These are phyloP conservation scores for Eimeria mitis DNA, from an alignment of 169 alveolate species.

Conservation along the genomic window DNA sequence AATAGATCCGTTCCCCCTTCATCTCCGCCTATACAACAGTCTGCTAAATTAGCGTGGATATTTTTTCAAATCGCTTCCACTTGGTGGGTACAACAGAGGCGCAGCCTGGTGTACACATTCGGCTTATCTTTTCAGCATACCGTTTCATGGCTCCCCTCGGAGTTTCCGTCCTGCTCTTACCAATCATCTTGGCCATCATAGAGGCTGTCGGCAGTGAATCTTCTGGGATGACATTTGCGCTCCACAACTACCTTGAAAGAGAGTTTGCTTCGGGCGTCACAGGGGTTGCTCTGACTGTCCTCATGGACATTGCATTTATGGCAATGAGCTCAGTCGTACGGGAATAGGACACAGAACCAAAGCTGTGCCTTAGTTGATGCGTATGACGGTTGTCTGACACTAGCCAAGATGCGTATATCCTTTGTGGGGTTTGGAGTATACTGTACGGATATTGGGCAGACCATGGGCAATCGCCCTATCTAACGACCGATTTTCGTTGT, in stretches of 20 bases:
- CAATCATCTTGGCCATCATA: slow-evolving; percentile 25
- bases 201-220: slow-evolving; percentile 46
- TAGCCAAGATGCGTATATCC: neutral
- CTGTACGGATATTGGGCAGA: neutral
- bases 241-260: slow-evolving; percentile 26
- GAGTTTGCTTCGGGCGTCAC: slow-evolving; percentile 26
- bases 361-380: neutral
- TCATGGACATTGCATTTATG: slow-evolving; percentile 18
- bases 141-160: slow-evolving; percentile 73
- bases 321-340: slow-evolving; percentile 60
- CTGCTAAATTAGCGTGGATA: neutral
- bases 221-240: slow-evolving; percentile 68
- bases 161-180: slow-evolving; percentile 43
- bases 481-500: neutral
- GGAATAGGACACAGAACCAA: neutral
- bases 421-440: neutral
- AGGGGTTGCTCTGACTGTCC: slow-evolving; percentile 37
- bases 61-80: neutral
- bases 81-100: neutral
- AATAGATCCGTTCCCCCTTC: neutral
- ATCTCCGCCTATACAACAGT: neutral
- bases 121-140: slow-evolving; percentile 41
- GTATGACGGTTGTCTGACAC: neutral
- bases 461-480: neutral
- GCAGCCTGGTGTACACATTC: neutral